A percentile compares a stretch with the other conserved stretches of the same genome.
These are phyloP conservation scores for Pigoraptor vietnamica DNA, from an alignment of 78 protist genomes.

Conservation along the genomic window DNA sequence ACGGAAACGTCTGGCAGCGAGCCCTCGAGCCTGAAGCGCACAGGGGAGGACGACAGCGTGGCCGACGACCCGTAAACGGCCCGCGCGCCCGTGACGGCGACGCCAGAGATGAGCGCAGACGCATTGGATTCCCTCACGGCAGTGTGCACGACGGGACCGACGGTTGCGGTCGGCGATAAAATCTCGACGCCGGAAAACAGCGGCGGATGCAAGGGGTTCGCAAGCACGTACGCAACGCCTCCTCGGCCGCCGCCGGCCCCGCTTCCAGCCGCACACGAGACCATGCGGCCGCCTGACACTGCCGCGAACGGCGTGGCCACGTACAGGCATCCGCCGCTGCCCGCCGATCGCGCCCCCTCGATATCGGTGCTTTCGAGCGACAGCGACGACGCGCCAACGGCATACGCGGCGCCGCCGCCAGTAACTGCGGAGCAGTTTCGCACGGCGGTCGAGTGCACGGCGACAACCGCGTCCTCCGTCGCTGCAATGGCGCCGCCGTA, in stretches of 20 bases:
- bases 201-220: too few relatives aligned
- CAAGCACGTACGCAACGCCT: neutral
- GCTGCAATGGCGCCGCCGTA: too few relatives aligned
- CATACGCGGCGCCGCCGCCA: neutral
- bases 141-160: neutral
- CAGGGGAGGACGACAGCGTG: neutral
- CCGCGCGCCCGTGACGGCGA: neutral
- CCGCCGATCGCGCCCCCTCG: neutral
- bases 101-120: too few relatives aligned
- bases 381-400: neutral
- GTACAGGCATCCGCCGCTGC: neutral
- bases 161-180: neutral
- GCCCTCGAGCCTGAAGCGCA: neutral
- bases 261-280: neutral
- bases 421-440: too few relatives aligned
- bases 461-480: too few relatives aligned
- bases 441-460: too few relatives aligned
- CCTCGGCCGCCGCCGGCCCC: neutral
- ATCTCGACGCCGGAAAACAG: too few relatives aligned
- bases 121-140: too few relatives aligned
- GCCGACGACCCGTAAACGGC: neutral
- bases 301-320: neutral
- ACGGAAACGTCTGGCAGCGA: neutral
- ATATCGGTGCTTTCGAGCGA: neutral
- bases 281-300: neutral